Base-by-base conservation (phyloP, 1,139 yeast species). In the Zhuliangozyma blackwelliae region DNA sequence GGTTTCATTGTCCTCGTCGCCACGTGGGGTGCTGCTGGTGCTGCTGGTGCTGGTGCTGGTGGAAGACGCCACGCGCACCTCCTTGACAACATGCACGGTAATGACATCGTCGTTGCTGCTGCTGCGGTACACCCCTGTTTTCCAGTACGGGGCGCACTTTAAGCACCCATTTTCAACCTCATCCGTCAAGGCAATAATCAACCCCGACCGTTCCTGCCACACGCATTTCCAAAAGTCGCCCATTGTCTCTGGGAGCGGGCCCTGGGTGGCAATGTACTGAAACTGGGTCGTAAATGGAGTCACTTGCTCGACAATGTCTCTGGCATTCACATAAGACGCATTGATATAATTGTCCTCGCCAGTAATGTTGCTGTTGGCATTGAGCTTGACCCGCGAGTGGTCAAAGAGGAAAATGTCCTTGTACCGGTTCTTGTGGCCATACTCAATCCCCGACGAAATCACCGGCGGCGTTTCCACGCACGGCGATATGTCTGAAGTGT, bases 151-250 rank as follows among this genome's bases (percentile, higher is more conserved):
- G 2, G 75, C 71, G 54, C 82, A 77, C 52, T 77, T 77, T 39
- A 61, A 65, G 21, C 74, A 65, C 4, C 78, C 77, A 47, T 73
- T 69, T 46, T 77, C 82, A 40, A 55, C 53, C 44, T 75, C 77
- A 25, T 74, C 73, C 2, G 82, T 73, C 37, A 77, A 58, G 3
- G 80, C 73, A 11, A 76, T 47, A 9, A 76, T 61, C 6, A 76
- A 39, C 10, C 68, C 62, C 10, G 67, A 58, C 25, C 58, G 51
- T 41, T 71, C 67, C 44, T 72, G 68, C 29, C 68, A 53, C 5
- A 84, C 71, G 37, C 84, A 82, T 48, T 78, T 77, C 94, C 95
- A 88, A 52, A 87, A 87, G 54, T 87, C 96, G 10, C 78, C 80
- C 41, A 82, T 72, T 0, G 96, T 85, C 19, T 81, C 77, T 2